Evolutionary conservation across 345 rosid genomes (phyloP), one percentile per base, ranked within the genome.

Genomic region (Populus alba): DNA sequence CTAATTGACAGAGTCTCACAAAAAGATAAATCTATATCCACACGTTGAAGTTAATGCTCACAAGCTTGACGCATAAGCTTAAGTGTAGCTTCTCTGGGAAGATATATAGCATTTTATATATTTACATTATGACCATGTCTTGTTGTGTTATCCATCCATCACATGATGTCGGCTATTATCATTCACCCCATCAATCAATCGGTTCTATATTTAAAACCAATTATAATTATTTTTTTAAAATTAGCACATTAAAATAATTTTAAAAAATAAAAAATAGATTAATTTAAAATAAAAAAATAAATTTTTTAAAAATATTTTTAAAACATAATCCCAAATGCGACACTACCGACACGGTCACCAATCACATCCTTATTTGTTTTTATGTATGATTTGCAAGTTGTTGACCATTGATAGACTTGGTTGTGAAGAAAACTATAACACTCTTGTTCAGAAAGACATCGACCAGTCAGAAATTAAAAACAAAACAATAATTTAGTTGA

Each of bases 51-150:
- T n/a, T 8, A 8, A 29, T 3, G 55, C 7, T 6, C 6, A 16
- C 17, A 73, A 79, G 39, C 81, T 79, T 79, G 29, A n/a, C 47
- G 22, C 57, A 8, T 1, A 79, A 73, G 81, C 45, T 73, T 79
- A 18, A 15, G 66, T 65, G 37, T 41, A 49, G 81, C 81, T 79
- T 79, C 81, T 51, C 57, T 5, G 25, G 67, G 77, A 79, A 79
- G 81, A 25, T 41, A 25, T 41, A n/a, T 38, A 27, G 45, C 49
- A 71, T 59, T 3, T 43, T 43, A 13, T 43, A 43, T 33, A 33
- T 0, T 33, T 33, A 33, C 6, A 33, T 33, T 33, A 33, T 33
- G 6, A 33, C 37, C 35, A 33, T 4, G 35, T 31, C 35, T 33
- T 33, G 35, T 4, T 3, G 59, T 13, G 12, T 27, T 38, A 35